Evolutionary conservation across 257 asterid species (phyloP), one percentile per base, ranked within the genome.

Genomic region (Primulina eburnea): DNA sequence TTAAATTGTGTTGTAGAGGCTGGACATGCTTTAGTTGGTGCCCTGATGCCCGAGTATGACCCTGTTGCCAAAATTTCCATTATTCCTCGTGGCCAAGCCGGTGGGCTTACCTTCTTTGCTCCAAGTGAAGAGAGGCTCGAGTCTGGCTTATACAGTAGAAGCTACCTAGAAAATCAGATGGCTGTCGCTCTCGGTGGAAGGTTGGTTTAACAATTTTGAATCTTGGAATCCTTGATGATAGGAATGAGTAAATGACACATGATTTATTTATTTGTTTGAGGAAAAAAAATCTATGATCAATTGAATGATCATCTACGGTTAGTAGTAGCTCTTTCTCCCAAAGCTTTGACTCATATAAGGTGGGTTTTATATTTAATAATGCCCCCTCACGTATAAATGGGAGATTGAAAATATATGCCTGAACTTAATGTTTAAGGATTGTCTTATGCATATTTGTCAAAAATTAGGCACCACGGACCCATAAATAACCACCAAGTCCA

Each of bases 41-140:
- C 99, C 12, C 75, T 94, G 76, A 89, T 94, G 99, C 99, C 99
- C 0, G 99, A 94, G 65, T 94, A 94, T 58, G 99, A 94, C 73
- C 97, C 99, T 1, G 99, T 94, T 62, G 99, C 99, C 67, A 94
- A 94, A 66, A 94, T 94, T 82, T 94, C 99, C 16, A 94, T 94
- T 71, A 91, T 94, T 77, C 99, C 99, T 28, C 99, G 99, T 62
- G 99, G 99, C 71, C 99, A 94, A 78, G 99, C 99, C 7, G 99
- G 99, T 28, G 99, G 99, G 7, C 97, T 94, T 35, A 94, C 97
- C 60, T 94, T 94, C 71, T 94, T 94, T 58, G 99, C 99, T 65
- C 97, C 99, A 10, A 94, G 99, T 72, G 99, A 94, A 78, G 99
- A 94, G 84, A 86, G 99, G 77, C 95, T 94, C 5, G 99, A 94